A percentile compares a stretch with the other conserved stretches of the same genome.
Evolutionary conservation across 768 basidiomycete genomes (phyloP).

Genomic region (Crucibulum laeve): DNA sequence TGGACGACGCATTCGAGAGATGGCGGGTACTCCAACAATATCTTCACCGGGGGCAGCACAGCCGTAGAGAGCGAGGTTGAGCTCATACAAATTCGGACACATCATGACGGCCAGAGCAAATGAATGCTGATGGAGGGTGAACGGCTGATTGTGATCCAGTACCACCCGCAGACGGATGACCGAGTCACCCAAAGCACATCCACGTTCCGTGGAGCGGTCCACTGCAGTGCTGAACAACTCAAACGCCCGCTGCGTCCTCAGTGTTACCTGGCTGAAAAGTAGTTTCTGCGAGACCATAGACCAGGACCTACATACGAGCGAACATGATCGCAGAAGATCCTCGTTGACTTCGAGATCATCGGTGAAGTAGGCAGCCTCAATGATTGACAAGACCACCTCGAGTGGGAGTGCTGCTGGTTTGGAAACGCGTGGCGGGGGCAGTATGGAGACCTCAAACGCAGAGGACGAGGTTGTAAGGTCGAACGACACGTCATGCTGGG

Average conservation of each 20-base stretch:
- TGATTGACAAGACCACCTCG: constrained; percentile 59
- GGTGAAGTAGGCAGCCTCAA: constrained; percentile 49
- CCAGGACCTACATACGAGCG: constrained; percentile 69
- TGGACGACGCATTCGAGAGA: constrained; percentile 41
- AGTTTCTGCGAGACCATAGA: constrained; percentile 59
- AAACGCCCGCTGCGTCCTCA: constrained; percentile 51
- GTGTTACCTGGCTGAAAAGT: constrained; percentile 53
- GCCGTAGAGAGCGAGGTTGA: constrained; percentile 59
- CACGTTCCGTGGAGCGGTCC: constrained; percentile 40
- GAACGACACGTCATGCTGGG: constrained; percentile 33
- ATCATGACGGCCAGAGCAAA: constrained; percentile 55
- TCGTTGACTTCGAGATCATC: constrained; percentile 29
- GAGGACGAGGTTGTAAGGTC: constrained; percentile 26
- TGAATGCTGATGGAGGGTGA: constrained; percentile 45
- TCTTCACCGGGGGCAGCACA: constrained; percentile 46
- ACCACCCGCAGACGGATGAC: constrained; percentile 52
- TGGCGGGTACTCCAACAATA: constrained; percentile 41
- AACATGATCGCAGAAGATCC: constrained; percentile 44
- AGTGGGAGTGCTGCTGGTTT: constrained; percentile 39
- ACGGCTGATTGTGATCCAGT: constrained; percentile 67
- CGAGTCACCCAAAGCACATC: constrained; percentile 45
- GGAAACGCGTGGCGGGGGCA: neutral
- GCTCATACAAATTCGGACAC: constrained; percentile 55
- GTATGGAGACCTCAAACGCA: neutral
- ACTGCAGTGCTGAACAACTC: constrained; percentile 50